Base-by-base conservation (phyloP, 331 rosid genomes). In the Acacia pycnantha region DNA sequence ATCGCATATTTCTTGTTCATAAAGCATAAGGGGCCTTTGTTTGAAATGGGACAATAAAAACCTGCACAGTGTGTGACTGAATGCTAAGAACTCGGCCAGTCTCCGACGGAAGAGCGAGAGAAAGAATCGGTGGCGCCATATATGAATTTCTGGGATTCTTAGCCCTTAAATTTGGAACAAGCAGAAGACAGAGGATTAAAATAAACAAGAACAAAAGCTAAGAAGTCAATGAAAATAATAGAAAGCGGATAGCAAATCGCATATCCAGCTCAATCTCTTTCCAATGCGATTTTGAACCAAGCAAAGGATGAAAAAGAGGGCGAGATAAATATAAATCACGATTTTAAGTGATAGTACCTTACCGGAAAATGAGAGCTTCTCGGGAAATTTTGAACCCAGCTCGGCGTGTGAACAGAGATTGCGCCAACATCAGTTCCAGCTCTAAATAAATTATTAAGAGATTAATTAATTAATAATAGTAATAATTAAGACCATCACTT, bases 61-160 rank as follows among this genome's bases (percentile, higher is more conserved):
- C 98, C 98, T 89, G 98, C 76, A 94, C 97, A 40, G 98, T 94
- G 79, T 94, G 98, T 48, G 98, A 94, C 79, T 94, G 97, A 85
- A 94, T 94, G 75, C 98, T 94, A 70, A 94, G 97, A 81, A 94
- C 92, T 84, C 98, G 95, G 73, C 98, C 95, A 33, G 98, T 90
- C 68, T 79, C 93, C 8, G 98, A 89, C n/a, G 97, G 98, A 80
- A 94, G 88, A 79, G 87, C 97, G 46, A 94, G 77, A 5, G 98
- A 92, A 40, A 94, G 97, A 72, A 94, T 82, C 26, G 95, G 98
- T 79, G 98, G 98, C 79, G 92, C 77, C 98, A 94, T 94, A 77
- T 47, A 16, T 46, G 59, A 72, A 15, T 8, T 72, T 46, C 41
- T 72, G 40, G 24, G 1, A 47, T 47, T 72, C 61, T 46, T 72